Evolutionary conservation across 2,329 filamentous ascomycete species (phyloP), one percentile per base, ranked within the genome.

Genomic region (Alternaria rosae): DNA sequence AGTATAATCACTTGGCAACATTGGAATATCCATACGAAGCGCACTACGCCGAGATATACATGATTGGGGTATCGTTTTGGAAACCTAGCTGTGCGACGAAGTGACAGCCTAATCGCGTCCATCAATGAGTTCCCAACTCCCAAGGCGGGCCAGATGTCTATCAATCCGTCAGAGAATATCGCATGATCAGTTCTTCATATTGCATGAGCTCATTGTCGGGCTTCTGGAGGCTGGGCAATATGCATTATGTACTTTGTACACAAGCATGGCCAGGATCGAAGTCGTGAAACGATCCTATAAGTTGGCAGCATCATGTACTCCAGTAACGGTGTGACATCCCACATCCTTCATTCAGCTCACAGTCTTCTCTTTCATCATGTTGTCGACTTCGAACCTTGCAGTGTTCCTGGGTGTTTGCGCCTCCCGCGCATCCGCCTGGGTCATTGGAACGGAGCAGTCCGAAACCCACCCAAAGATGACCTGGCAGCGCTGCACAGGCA

Each of bases 381-480:
- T 69, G 54, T 68, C 67, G n/a, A 61, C 64, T 54, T 63, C 67
- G 17, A 59, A 61, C 9, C 57, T 70, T 50, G 69, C 67, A 48
- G 67, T 69, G 48, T 43, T 73, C 17, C 41, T 69, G 45, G 72
- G 67, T 55, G 68, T 75, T 43, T 69, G 72, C 52, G 67, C 71
- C 21, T 66, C 67, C 28, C 68, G 68, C 61, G 71, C 69, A 45
- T 70, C 71, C 20, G 78, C 71, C 35, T 79, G 80, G 71, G 73
- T 75, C 35, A 70, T 76, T 44, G 79, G 79, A 68, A 72, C 12
- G 70, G 68, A 44, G 75, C 63, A 74, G 41, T 68, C 79, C 25
- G 81, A 83, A 69, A 78, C 65, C 35, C 81, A 83, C 66, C 81
- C 81, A 21, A 70, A 71, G 58, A 67, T 83, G 62, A 73, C 70